These are phyloP conservation scores for Thelonectria olida DNA, from an alignment of 2,329 filamentous ascomycete species.

Conservation along the genomic window DNA sequence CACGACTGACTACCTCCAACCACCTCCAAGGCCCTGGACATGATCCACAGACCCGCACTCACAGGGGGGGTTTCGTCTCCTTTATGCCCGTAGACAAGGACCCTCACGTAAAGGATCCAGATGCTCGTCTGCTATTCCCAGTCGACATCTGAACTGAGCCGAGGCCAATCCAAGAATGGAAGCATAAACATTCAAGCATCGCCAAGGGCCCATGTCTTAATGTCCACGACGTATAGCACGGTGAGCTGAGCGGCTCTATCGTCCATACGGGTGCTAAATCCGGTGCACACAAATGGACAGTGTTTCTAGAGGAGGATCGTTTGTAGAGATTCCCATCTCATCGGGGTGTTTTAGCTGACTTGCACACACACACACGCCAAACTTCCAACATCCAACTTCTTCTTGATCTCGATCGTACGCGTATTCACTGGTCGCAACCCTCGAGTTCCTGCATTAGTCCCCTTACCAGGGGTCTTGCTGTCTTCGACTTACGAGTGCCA, in stretches of 20 bases:
- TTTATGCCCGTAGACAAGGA: too few relatives aligned
- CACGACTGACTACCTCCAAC: neutral
- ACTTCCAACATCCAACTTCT: neutral
- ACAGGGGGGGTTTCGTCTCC: neutral
- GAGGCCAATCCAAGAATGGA: slow-evolving; percentile 1
- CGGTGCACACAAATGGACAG: neutral
- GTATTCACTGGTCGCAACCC: slow-evolving; percentile 5
- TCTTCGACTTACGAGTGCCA: neutral
- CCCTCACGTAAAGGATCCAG: neutral
- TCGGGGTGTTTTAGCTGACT: neutral
- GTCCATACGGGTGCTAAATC: neutral
- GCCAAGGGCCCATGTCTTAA: neutral
- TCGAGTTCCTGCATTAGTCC: slow-evolving; percentile 34
- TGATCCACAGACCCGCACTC: too few relatives aligned
- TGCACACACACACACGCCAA: too few relatives aligned
- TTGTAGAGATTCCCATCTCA: neutral
- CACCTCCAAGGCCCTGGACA: too few relatives aligned
- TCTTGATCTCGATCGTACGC: too few relatives aligned
- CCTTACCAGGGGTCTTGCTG: slow-evolving; percentile 14
- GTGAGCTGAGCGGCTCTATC: neutral
- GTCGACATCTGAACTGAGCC: neutral
- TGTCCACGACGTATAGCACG: neutral
- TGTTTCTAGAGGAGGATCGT: neutral
- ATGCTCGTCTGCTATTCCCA: neutral
- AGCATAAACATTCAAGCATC: slow-evolving; percentile 13